Percentiles rank a stretch among this genome's conserved stretches.
These are phyloP conservation scores for Hydnomerulius pinastri DNA, from an alignment of 768 basidiomycete genomes.

Conservation along the genomic window DNA sequence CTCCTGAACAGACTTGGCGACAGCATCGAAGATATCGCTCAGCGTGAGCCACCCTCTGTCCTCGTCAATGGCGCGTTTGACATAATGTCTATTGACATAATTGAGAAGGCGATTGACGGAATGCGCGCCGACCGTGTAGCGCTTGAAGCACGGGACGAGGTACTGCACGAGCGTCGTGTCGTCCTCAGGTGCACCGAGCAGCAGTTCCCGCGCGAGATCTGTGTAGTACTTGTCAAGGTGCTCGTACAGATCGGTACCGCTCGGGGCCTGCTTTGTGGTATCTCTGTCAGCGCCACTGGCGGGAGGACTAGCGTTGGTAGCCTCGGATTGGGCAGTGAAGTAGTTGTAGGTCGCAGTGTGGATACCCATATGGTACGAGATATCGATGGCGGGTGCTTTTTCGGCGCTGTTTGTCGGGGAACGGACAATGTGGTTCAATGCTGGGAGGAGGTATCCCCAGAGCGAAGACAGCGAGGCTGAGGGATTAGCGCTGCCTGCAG, in stretches of 20 bases:
- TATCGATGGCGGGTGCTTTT: conserved; percentile 72
- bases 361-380: conserved; percentile 72
- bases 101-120: conserved; percentile 73
- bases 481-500: conserved; percentile 71
- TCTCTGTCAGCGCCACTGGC: conserved; percentile 28
- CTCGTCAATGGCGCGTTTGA: conserved; percentile 76
- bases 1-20: conserved; percentile 52
- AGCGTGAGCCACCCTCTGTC: conserved; percentile 78
- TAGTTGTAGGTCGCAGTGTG: conserved; percentile 86
- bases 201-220: conserved; percentile 58
- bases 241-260: conserved; percentile 71
- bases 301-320: conserved; percentile 29
- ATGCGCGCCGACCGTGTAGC: conserved; percentile 66
- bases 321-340: conserved; percentile 63
- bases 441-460: conserved; percentile 76
- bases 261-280: conserved; percentile 34
- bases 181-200: conserved; percentile 65
- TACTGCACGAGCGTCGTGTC: conserved; percentile 68
- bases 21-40: conserved; percentile 61
- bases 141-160: conserved; percentile 69
- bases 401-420: conserved; percentile 58
- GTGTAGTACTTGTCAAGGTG: conserved; percentile 73
- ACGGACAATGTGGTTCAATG: conserved; percentile 75
- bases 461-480: conserved; percentile 69
- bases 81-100: conserved; percentile 71